Conservation (phyloP, 1,284 basidiomycete species). For the Ustilago cynodontis region DNA sequence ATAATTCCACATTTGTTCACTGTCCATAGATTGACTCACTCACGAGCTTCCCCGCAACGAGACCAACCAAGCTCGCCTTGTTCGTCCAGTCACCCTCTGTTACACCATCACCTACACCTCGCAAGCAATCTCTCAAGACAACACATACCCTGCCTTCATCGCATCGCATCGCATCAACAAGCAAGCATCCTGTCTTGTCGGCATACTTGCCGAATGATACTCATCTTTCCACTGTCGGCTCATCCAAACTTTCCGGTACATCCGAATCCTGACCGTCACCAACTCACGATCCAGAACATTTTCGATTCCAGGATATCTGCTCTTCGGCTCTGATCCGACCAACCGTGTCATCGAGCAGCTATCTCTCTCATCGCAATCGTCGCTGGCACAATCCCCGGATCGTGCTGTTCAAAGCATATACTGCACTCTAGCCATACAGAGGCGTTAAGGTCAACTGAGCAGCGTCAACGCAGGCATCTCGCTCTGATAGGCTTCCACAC, state of each 20-base stretch:
- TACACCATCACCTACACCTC: conserved; percentile 7
- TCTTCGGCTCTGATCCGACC: not conserved
- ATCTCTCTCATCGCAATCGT: not conserved
- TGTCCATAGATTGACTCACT: conserved; percentile 14
- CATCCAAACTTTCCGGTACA: not conserved
- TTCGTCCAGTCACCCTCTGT: too few relatives aligned
- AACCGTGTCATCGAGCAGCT: not conserved
- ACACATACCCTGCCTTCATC: not conserved
- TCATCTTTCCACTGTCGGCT: not conserved
- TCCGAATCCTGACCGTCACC: not conserved
- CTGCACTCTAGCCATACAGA: not conserved
- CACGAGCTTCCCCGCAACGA: conserved; percentile 31
- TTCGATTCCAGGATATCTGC: too few relatives aligned
- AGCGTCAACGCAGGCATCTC: not conserved
- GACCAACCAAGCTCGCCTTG: not conserved
- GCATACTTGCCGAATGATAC: not conserved
- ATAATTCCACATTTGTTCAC: conserved; percentile 11
- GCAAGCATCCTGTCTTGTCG: not conserved
- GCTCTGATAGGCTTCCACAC: not conserved
- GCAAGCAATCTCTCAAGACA: conserved; percentile 4
- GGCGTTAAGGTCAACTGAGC: not conserved
- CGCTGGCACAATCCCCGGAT: too few relatives aligned
- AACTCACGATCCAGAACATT: not conserved
- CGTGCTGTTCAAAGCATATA: too few relatives aligned
- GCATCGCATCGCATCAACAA: not conserved